Conservation (phyloP, 192 early-diverging fungal species). For the Dispira parvispora region DNA sequence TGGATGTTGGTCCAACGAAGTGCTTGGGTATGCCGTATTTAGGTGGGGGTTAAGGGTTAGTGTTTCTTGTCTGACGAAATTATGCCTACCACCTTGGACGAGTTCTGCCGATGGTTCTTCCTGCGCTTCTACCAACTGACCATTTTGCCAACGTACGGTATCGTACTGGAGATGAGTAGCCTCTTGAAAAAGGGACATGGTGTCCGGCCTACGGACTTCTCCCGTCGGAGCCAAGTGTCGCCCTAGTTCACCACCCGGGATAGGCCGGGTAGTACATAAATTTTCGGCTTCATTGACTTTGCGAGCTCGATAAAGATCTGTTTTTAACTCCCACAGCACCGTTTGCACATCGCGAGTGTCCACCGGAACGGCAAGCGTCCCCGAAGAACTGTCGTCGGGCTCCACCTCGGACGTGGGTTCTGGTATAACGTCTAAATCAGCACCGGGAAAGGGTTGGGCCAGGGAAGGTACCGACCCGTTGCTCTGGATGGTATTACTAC, state of each 20-base stretch:
- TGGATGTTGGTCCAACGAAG: too few species aligned
- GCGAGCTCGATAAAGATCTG: neutral
- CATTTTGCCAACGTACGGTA: conserved; percentile 12
- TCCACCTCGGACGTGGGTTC: neutral
- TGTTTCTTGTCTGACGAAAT: too few species aligned
- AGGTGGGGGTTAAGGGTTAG: too few species aligned
- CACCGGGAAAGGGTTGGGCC: neutral
- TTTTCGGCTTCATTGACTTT: neutral
- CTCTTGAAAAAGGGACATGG: conserved; percentile 10
- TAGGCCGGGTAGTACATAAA: too few species aligned
- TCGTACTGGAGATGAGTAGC: conserved; percentile 13
- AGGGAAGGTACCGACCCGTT: neutral
- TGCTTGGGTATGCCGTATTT: too few species aligned
- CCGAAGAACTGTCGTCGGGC: neutral
- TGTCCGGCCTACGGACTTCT: too few species aligned
- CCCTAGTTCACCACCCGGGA: too few species aligned
- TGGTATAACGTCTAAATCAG: neutral
- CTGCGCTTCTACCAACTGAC: neutral
- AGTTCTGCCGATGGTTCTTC: too few species aligned
- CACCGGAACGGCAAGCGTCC: neutral
- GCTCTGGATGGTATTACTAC: conserved; percentile 6
- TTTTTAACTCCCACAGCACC: neutral
- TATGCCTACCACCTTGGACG: too few species aligned
- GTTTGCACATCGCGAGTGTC: neutral
- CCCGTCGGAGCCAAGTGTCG: neutral